Evolutionary conservation across 2,329 filamentous ascomycete species (phyloP).

Genomic region (Ceratocystis alfenasii): DNA sequence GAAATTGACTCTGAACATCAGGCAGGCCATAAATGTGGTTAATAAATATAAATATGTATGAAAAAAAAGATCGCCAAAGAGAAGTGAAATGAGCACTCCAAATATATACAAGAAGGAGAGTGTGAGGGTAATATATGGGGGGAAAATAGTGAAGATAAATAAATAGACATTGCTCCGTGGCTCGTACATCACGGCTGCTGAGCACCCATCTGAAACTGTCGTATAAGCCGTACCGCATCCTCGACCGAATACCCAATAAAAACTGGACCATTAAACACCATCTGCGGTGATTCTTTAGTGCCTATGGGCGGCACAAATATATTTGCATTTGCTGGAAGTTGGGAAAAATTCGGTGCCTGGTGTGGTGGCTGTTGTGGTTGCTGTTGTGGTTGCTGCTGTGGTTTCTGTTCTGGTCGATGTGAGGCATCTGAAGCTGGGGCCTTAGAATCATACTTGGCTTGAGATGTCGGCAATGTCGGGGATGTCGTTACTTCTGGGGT

Average conservation of each 20-base stretch:
- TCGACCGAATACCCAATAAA: constrained; percentile 86
- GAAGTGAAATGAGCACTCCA: neutral
- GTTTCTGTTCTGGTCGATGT: constrained; percentile 33
- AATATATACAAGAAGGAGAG: constrained; percentile 14
- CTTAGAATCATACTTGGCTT: constrained; percentile 15
- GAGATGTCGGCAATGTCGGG: constrained; percentile 23
- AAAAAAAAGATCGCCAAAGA: too few species aligned
- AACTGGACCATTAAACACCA: constrained; percentile 85
- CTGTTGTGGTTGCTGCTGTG: constrained; percentile 27
- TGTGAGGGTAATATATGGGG: neutral
- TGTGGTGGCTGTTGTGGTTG: constrained; percentile 26
- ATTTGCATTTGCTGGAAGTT: neutral
- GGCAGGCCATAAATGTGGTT: too few species aligned
- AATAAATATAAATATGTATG: too few species aligned
- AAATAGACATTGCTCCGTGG: neutral
- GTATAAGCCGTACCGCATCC: constrained; percentile 65
- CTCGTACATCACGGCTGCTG: neutral
- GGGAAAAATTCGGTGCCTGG: constrained; percentile 23
- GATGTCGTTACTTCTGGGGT: constrained; percentile 21
- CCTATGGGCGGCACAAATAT: neutral
- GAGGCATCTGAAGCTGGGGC: constrained; percentile 38
- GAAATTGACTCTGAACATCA: too few species aligned
- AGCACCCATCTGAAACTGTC: constrained; percentile 37
- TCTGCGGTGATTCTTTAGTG: constrained; percentile 39
- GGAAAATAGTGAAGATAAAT: constrained; percentile 8